phyloP scores from a whole-genome alignment of 2,329 filamentous ascomycete species.

The Monosporascus cannonballus region DNA sequence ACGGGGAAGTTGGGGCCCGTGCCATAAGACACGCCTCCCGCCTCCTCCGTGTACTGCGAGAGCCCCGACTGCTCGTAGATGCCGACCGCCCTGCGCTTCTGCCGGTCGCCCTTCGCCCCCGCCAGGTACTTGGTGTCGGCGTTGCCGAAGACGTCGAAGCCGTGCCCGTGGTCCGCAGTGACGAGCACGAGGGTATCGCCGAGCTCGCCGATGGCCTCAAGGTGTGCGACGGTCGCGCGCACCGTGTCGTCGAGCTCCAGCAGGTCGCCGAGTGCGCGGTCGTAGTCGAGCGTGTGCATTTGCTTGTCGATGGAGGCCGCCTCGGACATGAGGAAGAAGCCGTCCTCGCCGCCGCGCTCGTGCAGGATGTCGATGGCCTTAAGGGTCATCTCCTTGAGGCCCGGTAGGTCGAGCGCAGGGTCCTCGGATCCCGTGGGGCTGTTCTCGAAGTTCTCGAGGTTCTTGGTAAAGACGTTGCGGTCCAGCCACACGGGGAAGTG shows the following conservation, averaged over 20 bases:
- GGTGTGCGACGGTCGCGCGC: conserved; percentile 65
- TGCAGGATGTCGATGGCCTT: conserved; percentile 80
- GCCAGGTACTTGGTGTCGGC: conserved; percentile 75
- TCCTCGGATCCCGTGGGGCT: conserved; percentile 59
- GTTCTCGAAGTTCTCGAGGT: conserved; percentile 60
- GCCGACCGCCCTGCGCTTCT: conserved; percentile 71
- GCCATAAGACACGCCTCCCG: conserved; percentile 58
- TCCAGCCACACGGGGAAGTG: conserved; percentile 84
- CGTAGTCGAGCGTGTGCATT: conserved; percentile 82
- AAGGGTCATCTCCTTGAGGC: conserved; percentile 83
- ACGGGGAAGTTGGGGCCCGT: conserved; percentile 72
- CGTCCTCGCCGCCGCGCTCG: conserved; percentile 58
- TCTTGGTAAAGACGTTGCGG: conserved; percentile 71
- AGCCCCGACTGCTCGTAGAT: conserved; percentile 67
- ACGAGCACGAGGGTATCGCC: conserved; percentile 75
- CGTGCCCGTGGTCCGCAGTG: conserved; percentile 84
- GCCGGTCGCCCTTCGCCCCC: conserved; percentile 57
- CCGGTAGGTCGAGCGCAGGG: conserved; percentile 68
- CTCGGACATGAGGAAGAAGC: conserved; percentile 85
- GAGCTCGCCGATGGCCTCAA: conserved; percentile 58
- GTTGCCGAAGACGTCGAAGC: conserved; percentile 79
- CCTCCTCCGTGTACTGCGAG: conserved; percentile 63
- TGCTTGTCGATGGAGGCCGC: conserved; percentile 84
- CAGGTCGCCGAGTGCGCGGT: conserved; percentile 77
- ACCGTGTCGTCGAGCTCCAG: conserved; percentile 82